phyloP scores from a whole-genome alignment of 2,329 filamentous ascomycete genomes.

The Coniochaeta pulveracea region DNA sequence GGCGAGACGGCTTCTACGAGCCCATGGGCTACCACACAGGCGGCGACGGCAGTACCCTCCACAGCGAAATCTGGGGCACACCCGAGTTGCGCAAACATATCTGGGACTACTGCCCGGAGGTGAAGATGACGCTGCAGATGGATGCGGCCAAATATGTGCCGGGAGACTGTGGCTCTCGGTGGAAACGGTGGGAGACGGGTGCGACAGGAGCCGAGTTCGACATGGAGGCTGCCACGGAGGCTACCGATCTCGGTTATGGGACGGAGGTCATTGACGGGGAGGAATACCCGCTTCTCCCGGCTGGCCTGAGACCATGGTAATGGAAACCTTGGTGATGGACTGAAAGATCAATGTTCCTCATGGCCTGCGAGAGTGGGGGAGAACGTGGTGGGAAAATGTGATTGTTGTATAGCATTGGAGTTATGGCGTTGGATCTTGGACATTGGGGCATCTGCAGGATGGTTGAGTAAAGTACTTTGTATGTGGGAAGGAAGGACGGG shows the following conservation, averaged over 20 bases:
- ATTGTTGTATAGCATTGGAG: too few relatives aligned
- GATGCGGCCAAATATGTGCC: constrained; percentile 39
- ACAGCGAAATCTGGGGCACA: constrained; percentile 35
- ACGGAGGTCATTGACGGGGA: constrained; percentile 27
- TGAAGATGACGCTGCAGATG: constrained; percentile 46
- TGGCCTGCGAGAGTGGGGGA: too few relatives aligned
- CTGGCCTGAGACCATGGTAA: constrained; percentile 22
- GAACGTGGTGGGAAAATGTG: too few relatives aligned
- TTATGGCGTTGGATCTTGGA: too few relatives aligned
- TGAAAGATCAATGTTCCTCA: constrained; percentile 1
- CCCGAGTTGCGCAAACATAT: constrained; percentile 35
- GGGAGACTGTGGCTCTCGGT: constrained; percentile 30
- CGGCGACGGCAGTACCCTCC: constrained; percentile 32
- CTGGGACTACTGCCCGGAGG: constrained; percentile 46
- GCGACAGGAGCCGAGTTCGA: constrained; percentile 10
- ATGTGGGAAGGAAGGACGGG: too few relatives aligned
- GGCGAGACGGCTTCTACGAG: constrained; percentile 40
- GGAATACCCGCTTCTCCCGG: constrained; percentile 27
- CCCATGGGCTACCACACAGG: constrained; percentile 50
- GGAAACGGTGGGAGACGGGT: constrained; percentile 26
- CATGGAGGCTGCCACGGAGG: constrained; percentile 6
- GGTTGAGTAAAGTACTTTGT: too few relatives aligned
- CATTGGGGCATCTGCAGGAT: too few relatives aligned
- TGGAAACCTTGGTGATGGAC: neutral
- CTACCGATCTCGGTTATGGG: constrained; percentile 19